phyloP scores from a whole-genome alignment of 2,329 filamentous ascomycete species.

The Alternaria triticimaculans region DNA sequence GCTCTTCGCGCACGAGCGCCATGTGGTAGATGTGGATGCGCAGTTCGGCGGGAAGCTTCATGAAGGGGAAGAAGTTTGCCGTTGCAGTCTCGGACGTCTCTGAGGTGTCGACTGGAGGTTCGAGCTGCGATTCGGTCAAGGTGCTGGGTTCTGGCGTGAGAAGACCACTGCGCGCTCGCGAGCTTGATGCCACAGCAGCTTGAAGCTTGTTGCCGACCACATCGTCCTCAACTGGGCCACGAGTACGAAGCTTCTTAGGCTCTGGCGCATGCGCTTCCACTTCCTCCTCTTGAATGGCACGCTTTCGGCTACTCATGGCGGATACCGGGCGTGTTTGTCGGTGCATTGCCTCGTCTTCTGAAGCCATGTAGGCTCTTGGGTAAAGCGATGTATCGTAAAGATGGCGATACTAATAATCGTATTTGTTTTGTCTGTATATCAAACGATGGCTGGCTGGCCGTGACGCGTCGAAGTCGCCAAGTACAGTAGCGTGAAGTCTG shows the following conservation, averaged over 20 bases:
- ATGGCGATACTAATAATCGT: not conserved
- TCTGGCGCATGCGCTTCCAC: not conserved
- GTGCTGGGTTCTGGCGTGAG: slow-evolving; percentile 30
- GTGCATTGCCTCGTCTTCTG: slow-evolving; percentile 6
- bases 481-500: not conserved
- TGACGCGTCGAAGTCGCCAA: slow-evolving; percentile 1
- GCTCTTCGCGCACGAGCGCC: slow-evolving; percentile 37
- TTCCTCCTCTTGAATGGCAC: slow-evolving; percentile 1
- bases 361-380: not conserved
- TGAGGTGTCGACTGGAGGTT: not conserved
- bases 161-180: slow-evolving; percentile 17
- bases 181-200: not conserved
- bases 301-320: slow-evolving; percentile 13
- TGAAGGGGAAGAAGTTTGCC: slow-evolving; percentile 45
- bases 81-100: not conserved
- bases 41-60: slow-evolving; percentile 56
- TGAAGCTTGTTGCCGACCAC: not conserved
- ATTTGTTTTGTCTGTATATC: not conserved
- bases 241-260: slow-evolving; percentile 13
- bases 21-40: slow-evolving; percentile 54
- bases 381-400: not conserved
- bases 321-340: not conserved
- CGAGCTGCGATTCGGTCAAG: slow-evolving; percentile 21
- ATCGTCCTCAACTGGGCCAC: slow-evolving; percentile 1
- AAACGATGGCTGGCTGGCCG: not conserved